A percentile compares a stretch with the other conserved stretches of the same genome.
Evolutionary conservation across 163 green algal species (phyloP).

Genomic region (Scenedesmus sp.): DNA sequence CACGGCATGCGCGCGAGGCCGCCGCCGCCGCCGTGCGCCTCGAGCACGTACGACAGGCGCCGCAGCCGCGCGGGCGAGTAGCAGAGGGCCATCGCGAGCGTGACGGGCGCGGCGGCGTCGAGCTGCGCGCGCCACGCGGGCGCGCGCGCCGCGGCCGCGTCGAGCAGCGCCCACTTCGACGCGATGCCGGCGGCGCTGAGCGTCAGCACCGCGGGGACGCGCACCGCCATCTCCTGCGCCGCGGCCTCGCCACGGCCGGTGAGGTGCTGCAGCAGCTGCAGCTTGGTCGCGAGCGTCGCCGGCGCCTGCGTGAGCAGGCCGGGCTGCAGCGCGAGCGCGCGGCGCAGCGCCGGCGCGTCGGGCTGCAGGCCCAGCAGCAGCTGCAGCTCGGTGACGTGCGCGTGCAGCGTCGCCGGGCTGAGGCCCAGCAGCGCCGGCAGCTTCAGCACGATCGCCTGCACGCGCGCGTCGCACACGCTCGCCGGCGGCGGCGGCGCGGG

Average conservation of each 20-base stretch:
- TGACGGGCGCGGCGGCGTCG: slow-evolving; percentile 15
- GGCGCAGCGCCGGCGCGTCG: not conserved
- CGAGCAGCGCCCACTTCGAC: not conserved
- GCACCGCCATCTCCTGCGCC: slow-evolving; percentile 23
- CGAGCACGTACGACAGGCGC: slow-evolving; percentile 12
- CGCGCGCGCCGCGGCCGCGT: not conserved
- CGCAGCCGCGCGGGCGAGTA: slow-evolving; percentile 9
- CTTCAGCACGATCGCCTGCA: slow-evolving; percentile 31
- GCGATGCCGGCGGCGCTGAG: not conserved
- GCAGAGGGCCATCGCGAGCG: slow-evolving; percentile 16
- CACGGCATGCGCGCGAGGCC: slow-evolving; percentile 2
- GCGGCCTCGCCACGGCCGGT: not conserved
- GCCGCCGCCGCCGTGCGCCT: not conserved
- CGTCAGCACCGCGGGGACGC: slow-evolving; percentile 25
- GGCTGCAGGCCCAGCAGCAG: slow-evolving; percentile 43
- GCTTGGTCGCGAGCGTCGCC: slow-evolving; percentile 22
- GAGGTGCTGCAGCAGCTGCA: slow-evolving; percentile 32
- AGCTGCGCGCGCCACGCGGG: slow-evolving; percentile 16
- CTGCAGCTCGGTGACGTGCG: slow-evolving; percentile 33
- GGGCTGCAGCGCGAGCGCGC: slow-evolving; percentile 19
- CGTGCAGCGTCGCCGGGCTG: slow-evolving; percentile 3
- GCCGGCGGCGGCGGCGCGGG: not conserved
- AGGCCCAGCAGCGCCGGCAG: slow-evolving; percentile 17
- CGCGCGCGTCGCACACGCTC: not conserved
- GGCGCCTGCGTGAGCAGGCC: slow-evolving; percentile 25